Evolutionary conservation across 768 basidiomycete genomes (phyloP).

Genomic region (Termitomyces sp.): DNA sequence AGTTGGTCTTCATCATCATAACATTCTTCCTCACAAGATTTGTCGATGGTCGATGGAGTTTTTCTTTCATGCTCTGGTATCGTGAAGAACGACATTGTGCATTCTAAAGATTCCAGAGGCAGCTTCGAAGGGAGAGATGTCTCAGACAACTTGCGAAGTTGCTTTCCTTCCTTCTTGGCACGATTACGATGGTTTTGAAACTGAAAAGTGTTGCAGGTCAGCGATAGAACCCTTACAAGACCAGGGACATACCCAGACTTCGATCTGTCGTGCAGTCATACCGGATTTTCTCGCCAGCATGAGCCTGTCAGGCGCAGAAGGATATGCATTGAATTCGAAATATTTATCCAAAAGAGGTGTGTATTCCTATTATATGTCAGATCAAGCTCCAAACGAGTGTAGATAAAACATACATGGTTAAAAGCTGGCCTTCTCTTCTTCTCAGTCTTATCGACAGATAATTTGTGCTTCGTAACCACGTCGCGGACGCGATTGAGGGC

Average conservation of each 20-base stretch:
- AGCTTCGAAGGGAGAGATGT: conserved; percentile 17
- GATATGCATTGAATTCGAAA: conserved; percentile 47
- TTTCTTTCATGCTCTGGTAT: conserved; percentile 15
- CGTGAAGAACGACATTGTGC: conserved; percentile 23
- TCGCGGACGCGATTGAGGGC: too few relatives aligned
- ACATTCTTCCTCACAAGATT: too few relatives aligned
- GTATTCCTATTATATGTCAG: too few relatives aligned
- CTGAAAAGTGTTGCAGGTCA: too few relatives aligned
- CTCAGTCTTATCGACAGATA: too few relatives aligned
- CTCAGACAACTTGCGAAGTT: conserved; percentile 15
- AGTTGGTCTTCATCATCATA: too few relatives aligned
- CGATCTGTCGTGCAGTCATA: conserved; percentile 46
- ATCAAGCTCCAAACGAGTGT: too few relatives aligned
- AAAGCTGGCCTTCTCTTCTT: too few relatives aligned
- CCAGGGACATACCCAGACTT: conserved; percentile 56
- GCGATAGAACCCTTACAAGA: too few relatives aligned
- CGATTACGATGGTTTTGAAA: conserved; percentile 54
- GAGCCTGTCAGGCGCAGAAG: conserved; percentile 33
- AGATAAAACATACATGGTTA: too few relatives aligned
- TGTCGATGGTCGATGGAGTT: too few relatives aligned
- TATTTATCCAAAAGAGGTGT: conserved; percentile 44
- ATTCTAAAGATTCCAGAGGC: conserved; percentile 18
- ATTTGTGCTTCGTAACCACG: too few relatives aligned
- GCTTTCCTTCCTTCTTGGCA: conserved; percentile 26
- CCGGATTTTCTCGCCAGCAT: conserved; percentile 37